Evolutionary conservation across 805 yeast species (phyloP).

Genomic region (Metschnikowia continentalis): DNA sequence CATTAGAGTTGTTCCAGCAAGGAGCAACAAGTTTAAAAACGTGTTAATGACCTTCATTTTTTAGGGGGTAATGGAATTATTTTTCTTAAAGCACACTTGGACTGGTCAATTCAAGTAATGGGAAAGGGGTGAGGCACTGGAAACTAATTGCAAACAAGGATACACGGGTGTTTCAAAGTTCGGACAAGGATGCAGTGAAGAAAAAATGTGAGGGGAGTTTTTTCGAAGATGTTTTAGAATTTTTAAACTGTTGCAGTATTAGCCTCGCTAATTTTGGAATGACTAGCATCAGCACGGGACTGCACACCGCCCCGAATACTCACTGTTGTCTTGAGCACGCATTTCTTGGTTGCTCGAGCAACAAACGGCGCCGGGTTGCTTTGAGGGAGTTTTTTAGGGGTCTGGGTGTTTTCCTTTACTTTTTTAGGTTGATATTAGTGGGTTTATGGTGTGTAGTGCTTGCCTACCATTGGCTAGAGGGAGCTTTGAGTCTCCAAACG

Average conservation of each 20-base stretch:
- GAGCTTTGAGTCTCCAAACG: neutral
- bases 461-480: neutral
- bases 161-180: conserved; percentile 33
- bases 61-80: neutral
- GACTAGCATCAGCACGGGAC: conserved; percentile 12
- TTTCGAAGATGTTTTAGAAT: conserved; percentile 20
- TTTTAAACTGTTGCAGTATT: conserved; percentile 9
- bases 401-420: neutral
- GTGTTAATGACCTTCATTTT: conserved; percentile 32
- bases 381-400: neutral
- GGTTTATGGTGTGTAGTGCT: too few species aligned
- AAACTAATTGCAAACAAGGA: neutral
- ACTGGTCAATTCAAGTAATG: neutral
- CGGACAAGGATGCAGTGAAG: conserved; percentile 38
- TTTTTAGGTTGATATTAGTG: too few species aligned
- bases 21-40: conserved; percentile 34
- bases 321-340: conserved; percentile 9
- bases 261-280: conserved; percentile 15
- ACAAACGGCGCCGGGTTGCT: neutral
- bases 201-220: conserved; percentile 23
- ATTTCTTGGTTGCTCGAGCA: conserved; percentile 11
- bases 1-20: conserved; percentile 44
- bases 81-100: neutral
- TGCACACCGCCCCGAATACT: conserved; percentile 10
- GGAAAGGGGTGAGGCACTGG: neutral